phyloP scores from a whole-genome alignment of 768 basidiomycete genomes.

The Pholiota molesta region DNA sequence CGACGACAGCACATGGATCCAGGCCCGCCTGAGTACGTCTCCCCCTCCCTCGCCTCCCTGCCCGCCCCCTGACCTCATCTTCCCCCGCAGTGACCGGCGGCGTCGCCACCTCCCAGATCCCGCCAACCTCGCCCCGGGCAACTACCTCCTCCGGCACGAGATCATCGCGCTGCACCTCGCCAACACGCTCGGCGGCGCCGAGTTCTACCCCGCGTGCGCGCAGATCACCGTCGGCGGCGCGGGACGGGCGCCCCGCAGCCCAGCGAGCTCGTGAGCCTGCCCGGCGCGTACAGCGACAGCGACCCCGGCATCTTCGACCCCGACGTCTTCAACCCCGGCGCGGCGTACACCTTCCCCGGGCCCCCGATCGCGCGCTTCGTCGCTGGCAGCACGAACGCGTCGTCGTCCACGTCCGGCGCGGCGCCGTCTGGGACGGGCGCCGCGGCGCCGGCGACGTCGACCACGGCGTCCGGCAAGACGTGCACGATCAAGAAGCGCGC shows the following conservation, averaged over 20 bases:
- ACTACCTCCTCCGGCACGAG: slow-evolving; percentile 79
- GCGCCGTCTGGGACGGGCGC: neutral
- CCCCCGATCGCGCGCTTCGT: slow-evolving; percentile 50
- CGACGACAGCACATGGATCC: slow-evolving; percentile 47
- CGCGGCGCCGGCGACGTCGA: neutral
- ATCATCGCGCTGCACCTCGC: slow-evolving; percentile 79
- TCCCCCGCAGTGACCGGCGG: slow-evolving; percentile 40
- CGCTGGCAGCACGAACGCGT: neutral
- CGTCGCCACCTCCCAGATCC: slow-evolving; percentile 45
- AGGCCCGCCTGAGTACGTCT: slow-evolving; percentile 54
- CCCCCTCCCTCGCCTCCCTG: neutral
- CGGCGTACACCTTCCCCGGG: slow-evolving; percentile 51
- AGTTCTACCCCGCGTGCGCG: slow-evolving; percentile 80
- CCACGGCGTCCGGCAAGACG: neutral
- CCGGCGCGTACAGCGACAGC: slow-evolving; percentile 71
- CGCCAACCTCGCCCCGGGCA: slow-evolving; percentile 61
- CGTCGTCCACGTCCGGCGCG: neutral
- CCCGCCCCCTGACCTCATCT: neutral
- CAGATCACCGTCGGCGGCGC: slow-evolving; percentile 59
- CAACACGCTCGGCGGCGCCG: slow-evolving; percentile 59
- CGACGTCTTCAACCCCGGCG: slow-evolving; percentile 34
- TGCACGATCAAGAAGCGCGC: slow-evolving; percentile 12
- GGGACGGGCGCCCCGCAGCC: slow-evolving; percentile 48
- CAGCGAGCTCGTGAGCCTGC: slow-evolving; percentile 62
- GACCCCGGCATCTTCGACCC: slow-evolving; percentile 71